Percentiles rank a stretch among this genome's conserved stretches.
These are phyloP conservation scores for Vaccinium macrocarpon DNA, from an alignment of 148 eudicot species.

Conservation along the genomic window DNA sequence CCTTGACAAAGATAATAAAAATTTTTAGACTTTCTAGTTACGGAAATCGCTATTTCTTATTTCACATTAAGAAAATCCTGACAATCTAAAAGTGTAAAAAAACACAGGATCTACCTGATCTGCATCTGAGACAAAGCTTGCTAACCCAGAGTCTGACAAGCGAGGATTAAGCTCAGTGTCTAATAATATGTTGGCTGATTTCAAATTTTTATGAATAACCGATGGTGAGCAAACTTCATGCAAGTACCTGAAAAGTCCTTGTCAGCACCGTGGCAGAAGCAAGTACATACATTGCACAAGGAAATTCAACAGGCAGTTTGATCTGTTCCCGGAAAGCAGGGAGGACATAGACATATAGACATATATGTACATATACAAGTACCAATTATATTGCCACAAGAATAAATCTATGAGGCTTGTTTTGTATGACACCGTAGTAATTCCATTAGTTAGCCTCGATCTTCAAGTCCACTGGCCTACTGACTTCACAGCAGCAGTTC, in stretches of 20 bases:
- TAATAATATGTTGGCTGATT: conserved; percentile 89
- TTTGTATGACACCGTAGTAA: not conserved
- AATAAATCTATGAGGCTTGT: not conserved
- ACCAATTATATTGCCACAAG: not conserved
- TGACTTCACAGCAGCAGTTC: not conserved
- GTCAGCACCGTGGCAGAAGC: not conserved
- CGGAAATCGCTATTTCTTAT: not conserved
- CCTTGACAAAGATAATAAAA: not conserved
- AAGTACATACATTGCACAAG: not conserved
- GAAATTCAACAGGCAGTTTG: conserved; percentile 1
- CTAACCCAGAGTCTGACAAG: conserved; percentile 83
- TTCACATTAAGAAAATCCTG: not conserved
- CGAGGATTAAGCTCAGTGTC: conserved; percentile 91
- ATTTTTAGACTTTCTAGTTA: not conserved
- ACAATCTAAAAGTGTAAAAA: not conserved
- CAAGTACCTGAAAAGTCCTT: conserved; percentile 57
- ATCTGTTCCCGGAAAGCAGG: not conserved
- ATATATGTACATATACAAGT: not conserved
- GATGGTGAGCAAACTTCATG: conserved; percentile 98
- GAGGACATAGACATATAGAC: not conserved
- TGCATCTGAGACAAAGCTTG: conserved; percentile 65
- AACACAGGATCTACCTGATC: conserved; percentile 61
- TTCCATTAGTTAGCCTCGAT: not conserved
- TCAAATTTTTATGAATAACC: conserved; percentile 80
- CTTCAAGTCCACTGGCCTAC: not conserved